Conservation (phyloP, 73 alveolate genomes). For the Uronychia binucleata region DNA sequence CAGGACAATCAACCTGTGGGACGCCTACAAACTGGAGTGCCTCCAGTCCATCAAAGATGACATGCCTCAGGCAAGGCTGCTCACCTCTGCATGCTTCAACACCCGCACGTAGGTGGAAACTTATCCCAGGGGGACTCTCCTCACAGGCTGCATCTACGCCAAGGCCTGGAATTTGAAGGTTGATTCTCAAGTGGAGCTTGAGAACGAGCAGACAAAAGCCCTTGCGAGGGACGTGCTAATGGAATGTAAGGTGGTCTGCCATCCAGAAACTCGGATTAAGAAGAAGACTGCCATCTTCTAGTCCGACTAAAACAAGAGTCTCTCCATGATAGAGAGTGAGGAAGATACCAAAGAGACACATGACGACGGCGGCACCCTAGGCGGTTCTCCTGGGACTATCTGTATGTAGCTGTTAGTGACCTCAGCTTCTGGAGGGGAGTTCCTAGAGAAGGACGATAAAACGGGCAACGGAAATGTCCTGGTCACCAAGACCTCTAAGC, state of each 20-base stretch:
- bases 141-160: conserved; percentile 45
- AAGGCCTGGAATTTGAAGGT: conserved; percentile 48
- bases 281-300: not conserved
- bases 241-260: not conserved
- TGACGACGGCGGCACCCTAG: not conserved
- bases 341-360: not conserved
- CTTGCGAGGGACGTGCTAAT: conserved; percentile 5
- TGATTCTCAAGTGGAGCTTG: conserved; percentile 39
- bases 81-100: not conserved
- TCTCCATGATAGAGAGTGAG: not conserved
- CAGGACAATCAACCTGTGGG: conserved; percentile 49
- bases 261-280: not conserved
- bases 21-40: conserved; percentile 52
- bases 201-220: conserved; percentile 25
- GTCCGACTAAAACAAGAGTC: not conserved
- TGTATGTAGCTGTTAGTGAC: too few species aligned
- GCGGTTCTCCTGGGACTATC: not conserved
- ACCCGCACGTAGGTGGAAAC: not conserved
- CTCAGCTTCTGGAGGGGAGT: conserved; percentile 12
- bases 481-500: conserved; percentile 44
- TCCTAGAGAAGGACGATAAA: not conserved
- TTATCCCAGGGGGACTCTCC: conserved; percentile 15
- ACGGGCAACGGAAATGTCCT: conserved; percentile 35
- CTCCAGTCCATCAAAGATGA: conserved; percentile 34
- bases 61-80: conserved; percentile 6